Base-by-base conservation (phyloP, 345 rosid species). In the Gossypium ekmanianum region DNA sequence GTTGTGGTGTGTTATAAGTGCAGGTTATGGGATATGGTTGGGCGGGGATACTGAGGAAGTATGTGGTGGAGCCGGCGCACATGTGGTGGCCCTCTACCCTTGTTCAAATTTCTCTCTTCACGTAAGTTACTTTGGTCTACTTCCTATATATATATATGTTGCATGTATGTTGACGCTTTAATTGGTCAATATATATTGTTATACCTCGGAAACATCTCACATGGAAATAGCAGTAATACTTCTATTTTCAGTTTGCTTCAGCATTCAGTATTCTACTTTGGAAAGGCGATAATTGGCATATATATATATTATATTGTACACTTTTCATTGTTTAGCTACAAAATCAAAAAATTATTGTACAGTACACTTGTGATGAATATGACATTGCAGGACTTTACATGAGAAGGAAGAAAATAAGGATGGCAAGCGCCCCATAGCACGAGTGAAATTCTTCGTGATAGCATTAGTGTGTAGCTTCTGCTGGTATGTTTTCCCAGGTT, bases 41-140 rank as follows among this genome's bases (percentile, higher is more conserved):
- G 93, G 91, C 93, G 26, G 93, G 91, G 47, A 78, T 89, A 24
- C 74, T 89, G 84, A 83, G 93, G 76, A 87, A 81, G 75, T 81
- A 77, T 41, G 89, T 89, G 22, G 89, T 89, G 47, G 91, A 89
- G 52, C 91, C 93, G 55, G 86, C 88, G 22, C 85, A 86, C 43
- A 89, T 89, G 93, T 89, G 93, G 93, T 89, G 93, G 93, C 93
- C 93, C 1, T 64, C 77, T 66, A 80, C 88, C 74, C 82, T 89
- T 45, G 88, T 89, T 75, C 93, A 87, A 56, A 87, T 89, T 57
- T 87, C 93, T 74, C 85, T 87, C 29, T 89, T 86, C 79, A 83
- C 91, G 93, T 87, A 81, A 45, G 41, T 58, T 44, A 13, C 59
- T 55, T n/a, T 55, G 57, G 57, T 17, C 22, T 18, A 2, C 24